Evolutionary conservation across 208 protist genomes (phyloP).

Genomic region (Trypanosoma theileri): DNA sequence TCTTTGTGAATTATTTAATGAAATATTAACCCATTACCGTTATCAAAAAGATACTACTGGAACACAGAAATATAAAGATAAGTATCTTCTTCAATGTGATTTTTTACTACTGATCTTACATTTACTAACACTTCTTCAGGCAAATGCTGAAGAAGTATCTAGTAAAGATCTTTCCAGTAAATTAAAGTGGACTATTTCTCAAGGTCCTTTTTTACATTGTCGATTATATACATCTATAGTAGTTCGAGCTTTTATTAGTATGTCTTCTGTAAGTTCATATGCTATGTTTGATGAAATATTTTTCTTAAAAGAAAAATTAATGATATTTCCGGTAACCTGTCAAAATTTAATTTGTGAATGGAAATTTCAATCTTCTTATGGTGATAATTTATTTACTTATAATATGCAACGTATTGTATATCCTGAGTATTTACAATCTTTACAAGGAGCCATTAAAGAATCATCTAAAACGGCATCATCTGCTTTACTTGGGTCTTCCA

Average conservation of each 20-base stretch:
- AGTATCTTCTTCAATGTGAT: constrained; percentile 26
- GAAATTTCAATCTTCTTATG: constrained; percentile 22
- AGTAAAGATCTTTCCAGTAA: constrained; percentile 5
- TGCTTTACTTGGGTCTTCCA: constrained; percentile 24
- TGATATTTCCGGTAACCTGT: constrained; percentile 9
- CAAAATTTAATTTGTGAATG: constrained; percentile 23
- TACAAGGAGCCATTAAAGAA: constrained; percentile 8
- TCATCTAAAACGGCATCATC: background rate
- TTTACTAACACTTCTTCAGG: constrained; percentile 23
- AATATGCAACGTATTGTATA: constrained; percentile 28
- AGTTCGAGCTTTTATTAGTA: constrained; percentile 27
- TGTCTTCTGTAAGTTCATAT: constrained; percentile 27
- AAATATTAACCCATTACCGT: constrained; percentile 20
- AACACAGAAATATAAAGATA: background rate
- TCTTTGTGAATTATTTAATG: constrained; percentile 13
- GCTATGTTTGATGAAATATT: constrained; percentile 22
- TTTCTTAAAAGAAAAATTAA: background rate
- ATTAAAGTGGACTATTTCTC: constrained; percentile 9
- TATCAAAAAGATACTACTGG: constrained; percentile 22
- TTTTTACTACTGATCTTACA: constrained; percentile 28
- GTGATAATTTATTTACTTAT: constrained; percentile 27
- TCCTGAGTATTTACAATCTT: constrained; percentile 19
- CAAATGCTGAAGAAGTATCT: constrained; percentile 5
- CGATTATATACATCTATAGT: constrained; percentile 35
- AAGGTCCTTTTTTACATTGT: constrained; percentile 33